Evolutionary conservation across 495 filamentous ascomycete genomes (phyloP), one percentile per base, ranked within the genome.

Genomic region (Tetracladium marchalianum): DNA sequence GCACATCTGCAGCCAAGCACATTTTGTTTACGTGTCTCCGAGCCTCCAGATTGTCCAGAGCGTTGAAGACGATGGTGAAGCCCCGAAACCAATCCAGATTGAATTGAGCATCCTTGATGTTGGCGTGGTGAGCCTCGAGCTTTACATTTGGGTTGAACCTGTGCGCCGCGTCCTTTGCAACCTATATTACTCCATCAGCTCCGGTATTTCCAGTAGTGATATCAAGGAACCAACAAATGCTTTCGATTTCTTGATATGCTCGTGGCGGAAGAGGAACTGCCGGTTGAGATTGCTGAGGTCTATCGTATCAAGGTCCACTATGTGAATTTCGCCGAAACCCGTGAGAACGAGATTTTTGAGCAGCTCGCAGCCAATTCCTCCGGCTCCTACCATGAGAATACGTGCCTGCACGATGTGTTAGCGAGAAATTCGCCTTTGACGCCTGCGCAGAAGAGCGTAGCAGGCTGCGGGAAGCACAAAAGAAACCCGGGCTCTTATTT

Each of bases 191-290:
- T 37, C 16, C 31, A 39, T 73, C 41, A 64, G 58, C 48, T 34
- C 34, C n/a, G 40, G 13, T 42, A 41, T 50, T 50, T 35, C 55
- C 35, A 22, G 11, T 27, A n/a, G 10, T 17, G 15, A 5, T 33
- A 22, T n/a, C n/a, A 27, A 7, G 12, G 7, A 27, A 66, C 83
- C 53, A 71, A 94, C 92, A 66, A 95, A 67, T 49, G 92, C 90
- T 60, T 99, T 99, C 5, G 92, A 77, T 59, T 95, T 95, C 61
- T 95, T 95, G 65, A 99, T 96, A 58, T 99, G 92, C 58, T 97
- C 89, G 56, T 90, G 84, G 37, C 90, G 78, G 66, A 99, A 99
- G 40, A 99, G 81, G 56, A 99, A 99, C 60, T 99, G 92, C 13
- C 92, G 87, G 57, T 99, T 99, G 39, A 99, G 74, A 57, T 99